phyloP scores from a whole-genome alignment of 2,329 filamentous ascomycete genomes.

The Hymenoscyphus repandus region DNA sequence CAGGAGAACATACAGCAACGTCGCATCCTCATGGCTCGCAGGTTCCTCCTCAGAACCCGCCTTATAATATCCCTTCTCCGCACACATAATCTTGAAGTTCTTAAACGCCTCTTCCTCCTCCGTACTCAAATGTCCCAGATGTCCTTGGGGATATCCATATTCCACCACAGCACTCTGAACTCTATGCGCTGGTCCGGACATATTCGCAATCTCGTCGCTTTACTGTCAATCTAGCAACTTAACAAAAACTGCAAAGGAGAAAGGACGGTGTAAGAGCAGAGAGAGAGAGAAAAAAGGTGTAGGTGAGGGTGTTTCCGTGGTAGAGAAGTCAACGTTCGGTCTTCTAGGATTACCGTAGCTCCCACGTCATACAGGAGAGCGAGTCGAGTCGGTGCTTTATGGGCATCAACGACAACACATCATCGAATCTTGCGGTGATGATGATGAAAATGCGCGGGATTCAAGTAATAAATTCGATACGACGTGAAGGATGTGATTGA shows the following conservation, averaged over 20 bases:
- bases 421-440: too few species aligned
- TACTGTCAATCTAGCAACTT: too few species aligned
- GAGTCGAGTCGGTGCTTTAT: too few species aligned
- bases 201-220: not conserved
- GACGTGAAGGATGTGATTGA: not conserved
- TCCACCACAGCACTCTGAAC: conserved; percentile 33
- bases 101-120: conserved; percentile 62
- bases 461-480: not conserved
- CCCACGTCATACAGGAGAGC: too few species aligned
- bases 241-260: not conserved
- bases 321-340: too few species aligned
- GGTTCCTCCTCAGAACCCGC: conserved; percentile 36
- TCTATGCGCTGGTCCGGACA: conserved; percentile 28
- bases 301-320: not conserved
- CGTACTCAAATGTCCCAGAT: conserved; percentile 69
- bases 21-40: conserved; percentile 64
- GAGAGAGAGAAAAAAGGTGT: not conserved
- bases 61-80: conserved; percentile 59
- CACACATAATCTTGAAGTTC: conserved; percentile 66
- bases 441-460: too few species aligned
- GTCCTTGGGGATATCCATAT: conserved; percentile 65
- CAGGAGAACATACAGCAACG: conserved; percentile 53
- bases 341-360: too few species aligned
- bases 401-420: too few species aligned
- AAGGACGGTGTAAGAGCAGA: not conserved